These are phyloP conservation scores for Didymella arachidicola DNA, from an alignment of 2,329 filamentous ascomycete genomes.

Conservation along the genomic window DNA sequence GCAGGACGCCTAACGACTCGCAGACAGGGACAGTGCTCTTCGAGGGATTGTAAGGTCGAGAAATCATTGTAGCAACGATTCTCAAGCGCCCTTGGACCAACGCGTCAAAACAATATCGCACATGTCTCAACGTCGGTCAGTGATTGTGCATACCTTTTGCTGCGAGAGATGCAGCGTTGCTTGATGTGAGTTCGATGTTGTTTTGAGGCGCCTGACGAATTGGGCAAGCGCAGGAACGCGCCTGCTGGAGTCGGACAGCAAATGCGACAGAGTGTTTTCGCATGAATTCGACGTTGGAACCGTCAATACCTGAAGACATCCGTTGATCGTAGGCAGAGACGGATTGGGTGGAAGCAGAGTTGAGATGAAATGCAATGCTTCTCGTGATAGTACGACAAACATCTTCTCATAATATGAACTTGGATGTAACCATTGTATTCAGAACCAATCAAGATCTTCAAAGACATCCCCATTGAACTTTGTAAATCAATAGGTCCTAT, in stretches of 20 bases:
- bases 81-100: background rate
- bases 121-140: background rate
- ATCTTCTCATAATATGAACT: background rate
- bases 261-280: background rate
- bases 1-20: constrained; percentile 7
- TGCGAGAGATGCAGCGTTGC: background rate
- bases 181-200: background rate
- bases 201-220: constrained; percentile 1
- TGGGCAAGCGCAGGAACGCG: constrained; percentile 1
- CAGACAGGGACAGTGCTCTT: constrained; percentile 2
- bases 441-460: too few species aligned
- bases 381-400: background rate
- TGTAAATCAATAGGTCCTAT: too few species aligned
- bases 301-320: background rate
- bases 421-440: background rate
- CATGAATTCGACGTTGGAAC: background rate
- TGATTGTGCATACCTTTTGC: background rate
- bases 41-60: background rate
- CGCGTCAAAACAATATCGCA: background rate
- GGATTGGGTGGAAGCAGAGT: background rate
- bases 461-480: too few species aligned
- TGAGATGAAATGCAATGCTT: background rate
- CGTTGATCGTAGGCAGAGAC: background rate
- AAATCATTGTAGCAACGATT: background rate
- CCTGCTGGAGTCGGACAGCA: background rate